Percentiles rank a stretch among this genome's conserved stretches.
phyloP scores from a whole-genome alignment of 108 stramenopile species.

The Skeletonema menzelii region DNA sequence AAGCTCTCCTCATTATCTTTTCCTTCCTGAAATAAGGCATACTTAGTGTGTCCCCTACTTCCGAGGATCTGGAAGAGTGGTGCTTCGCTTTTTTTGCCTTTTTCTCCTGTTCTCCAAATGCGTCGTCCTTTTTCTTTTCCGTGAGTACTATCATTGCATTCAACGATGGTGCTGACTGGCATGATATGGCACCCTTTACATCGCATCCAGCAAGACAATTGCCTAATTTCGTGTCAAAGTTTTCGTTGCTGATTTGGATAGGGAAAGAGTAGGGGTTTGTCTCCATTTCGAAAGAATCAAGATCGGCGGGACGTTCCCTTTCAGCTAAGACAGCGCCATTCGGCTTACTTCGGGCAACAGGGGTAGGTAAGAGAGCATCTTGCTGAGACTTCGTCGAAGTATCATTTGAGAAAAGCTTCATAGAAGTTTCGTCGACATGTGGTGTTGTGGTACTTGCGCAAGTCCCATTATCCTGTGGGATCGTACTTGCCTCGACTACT shows the following conservation, averaged over 20 bases:
- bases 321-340: not conserved
- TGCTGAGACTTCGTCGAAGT: not conserved
- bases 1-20: constrained; percentile 1
- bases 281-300: constrained; percentile 4
- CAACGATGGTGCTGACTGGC: constrained; percentile 12
- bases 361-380: not conserved
- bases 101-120: not conserved
- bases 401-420: not conserved
- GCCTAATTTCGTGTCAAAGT: not conserved
- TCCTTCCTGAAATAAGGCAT: constrained; percentile 18
- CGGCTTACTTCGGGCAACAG: not conserved
- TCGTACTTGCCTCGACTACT: not conserved
- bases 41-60: constrained; percentile 8
- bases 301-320: not conserved
- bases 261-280: constrained; percentile 15
- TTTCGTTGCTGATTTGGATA: not conserved
- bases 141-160: constrained; percentile 36
- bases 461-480: constrained; percentile 3
- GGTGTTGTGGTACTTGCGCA: not conserved
- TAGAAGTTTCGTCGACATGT: not conserved
- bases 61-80: not conserved
- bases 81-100: constrained; percentile 33
- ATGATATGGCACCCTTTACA: constrained; percentile 12
- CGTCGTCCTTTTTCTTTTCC: constrained; percentile 16
- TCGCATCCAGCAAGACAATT: constrained; percentile 20